Conservation (phyloP, 2,329 filamentous ascomycete species). For the Penicillium freii region DNA sequence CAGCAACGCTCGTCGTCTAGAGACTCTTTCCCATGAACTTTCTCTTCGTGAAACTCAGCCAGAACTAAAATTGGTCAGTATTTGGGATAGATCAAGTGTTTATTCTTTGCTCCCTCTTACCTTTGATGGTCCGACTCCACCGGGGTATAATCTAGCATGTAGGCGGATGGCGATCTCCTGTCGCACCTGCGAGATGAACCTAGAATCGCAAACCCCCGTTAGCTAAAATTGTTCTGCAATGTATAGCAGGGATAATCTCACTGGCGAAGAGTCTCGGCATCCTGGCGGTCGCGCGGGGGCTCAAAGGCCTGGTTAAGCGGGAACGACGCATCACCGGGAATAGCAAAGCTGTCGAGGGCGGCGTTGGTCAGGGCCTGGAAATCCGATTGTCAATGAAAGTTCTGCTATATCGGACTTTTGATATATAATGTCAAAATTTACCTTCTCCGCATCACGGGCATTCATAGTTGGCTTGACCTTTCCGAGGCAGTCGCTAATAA, state of each 20-base stretch:
- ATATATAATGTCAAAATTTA: slow-evolving; percentile 25
- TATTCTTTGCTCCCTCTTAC: slow-evolving; percentile 33
- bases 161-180: slow-evolving; percentile 85
- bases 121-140: slow-evolving; percentile 65
- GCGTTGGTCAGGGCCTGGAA: slow-evolving; percentile 79
- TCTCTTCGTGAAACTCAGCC: slow-evolving; percentile 97
- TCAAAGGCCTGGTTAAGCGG: slow-evolving; percentile 97
- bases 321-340: slow-evolving; percentile 90
- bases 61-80: slow-evolving; percentile 66
- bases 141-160: slow-evolving; percentile 82
- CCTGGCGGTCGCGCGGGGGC: slow-evolving; percentile 78
- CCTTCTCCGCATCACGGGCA: slow-evolving; percentile 65
- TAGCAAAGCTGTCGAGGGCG: slow-evolving; percentile 91
- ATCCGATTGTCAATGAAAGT: slow-evolving; percentile 20
- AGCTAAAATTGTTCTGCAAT: not conserved
- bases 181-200: slow-evolving; percentile 76
- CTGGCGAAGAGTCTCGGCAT: slow-evolving; percentile 82
- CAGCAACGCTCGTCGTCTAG: slow-evolving; percentile 43
- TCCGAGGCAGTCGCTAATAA: slow-evolving; percentile 82
- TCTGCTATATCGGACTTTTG: not conserved
- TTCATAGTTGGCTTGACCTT: slow-evolving; percentile 78
- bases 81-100: not conserved
- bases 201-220: slow-evolving; percentile 19
- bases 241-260: slow-evolving; percentile 50
- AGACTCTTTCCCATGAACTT: slow-evolving; percentile 99